A percentile compares a stretch with the other conserved stretches of the same genome.
Evolutionary conservation across 2,329 filamentous ascomycete species (phyloP).

Genomic region (Karstenula rhodostoma): DNA sequence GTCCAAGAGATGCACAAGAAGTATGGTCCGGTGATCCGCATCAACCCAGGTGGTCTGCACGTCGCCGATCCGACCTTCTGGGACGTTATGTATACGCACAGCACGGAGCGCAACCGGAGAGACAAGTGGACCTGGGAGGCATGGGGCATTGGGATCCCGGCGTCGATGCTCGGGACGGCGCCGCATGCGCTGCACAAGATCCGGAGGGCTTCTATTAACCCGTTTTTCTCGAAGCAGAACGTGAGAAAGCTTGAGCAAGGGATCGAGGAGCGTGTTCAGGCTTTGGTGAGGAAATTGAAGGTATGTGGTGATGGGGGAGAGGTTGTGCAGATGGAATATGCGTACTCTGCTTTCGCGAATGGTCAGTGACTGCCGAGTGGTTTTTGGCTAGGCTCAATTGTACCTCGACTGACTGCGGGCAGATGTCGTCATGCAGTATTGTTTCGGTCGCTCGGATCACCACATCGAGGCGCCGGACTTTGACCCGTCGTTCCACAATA

Average conservation of each 20-base stretch:
- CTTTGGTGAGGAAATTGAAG: conserved; percentile 28
- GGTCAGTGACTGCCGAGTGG: not conserved
- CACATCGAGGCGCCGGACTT: conserved; percentile 22
- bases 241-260: conserved; percentile 34
- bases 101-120: conserved; percentile 35
- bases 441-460: conserved; percentile 24
- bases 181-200: conserved; percentile 43
- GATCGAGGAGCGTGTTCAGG: conserved; percentile 28
- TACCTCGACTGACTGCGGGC: not conserved
- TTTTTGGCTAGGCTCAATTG: not conserved
- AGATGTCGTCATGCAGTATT: conserved; percentile 43
- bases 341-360: conserved; percentile 37
- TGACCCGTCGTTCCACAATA: conserved; percentile 18
- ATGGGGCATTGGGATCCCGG: conserved; percentile 35
- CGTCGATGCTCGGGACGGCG: conserved; percentile 31
- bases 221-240: conserved; percentile 47
- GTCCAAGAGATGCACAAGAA: conserved; percentile 45
- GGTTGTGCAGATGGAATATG: conserved; percentile 32
- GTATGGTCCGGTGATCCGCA: conserved; percentile 43
- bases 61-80: conserved; percentile 42
- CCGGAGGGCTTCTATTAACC: conserved; percentile 41
- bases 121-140: conserved; percentile 39
- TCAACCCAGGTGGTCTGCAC: conserved; percentile 46
- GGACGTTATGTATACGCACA: conserved; percentile 44
- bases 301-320: conserved; percentile 30